These are phyloP conservation scores for Aquilaria agallochum DNA, from an alignment of 441 rosid species.

Conservation along the genomic window DNA sequence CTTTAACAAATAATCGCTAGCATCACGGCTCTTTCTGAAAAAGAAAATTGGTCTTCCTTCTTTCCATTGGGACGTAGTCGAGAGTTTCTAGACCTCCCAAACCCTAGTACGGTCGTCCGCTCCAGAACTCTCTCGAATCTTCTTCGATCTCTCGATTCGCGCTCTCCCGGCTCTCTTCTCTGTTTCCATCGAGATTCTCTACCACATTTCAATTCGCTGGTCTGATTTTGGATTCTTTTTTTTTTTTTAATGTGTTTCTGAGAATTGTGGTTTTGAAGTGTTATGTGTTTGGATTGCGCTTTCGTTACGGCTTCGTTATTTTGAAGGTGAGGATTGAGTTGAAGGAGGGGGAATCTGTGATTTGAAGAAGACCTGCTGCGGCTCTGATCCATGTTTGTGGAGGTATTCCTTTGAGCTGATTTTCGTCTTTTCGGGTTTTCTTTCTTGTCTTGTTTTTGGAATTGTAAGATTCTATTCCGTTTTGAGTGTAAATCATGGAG, in stretches of 20 bases:
- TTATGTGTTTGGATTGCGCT: not conserved
- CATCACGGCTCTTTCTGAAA: too few relatives aligned
- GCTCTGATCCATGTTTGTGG: not conserved
- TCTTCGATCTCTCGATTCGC: constrained; percentile 11
- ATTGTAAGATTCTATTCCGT: too few relatives aligned
- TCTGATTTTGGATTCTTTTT: not conserved
- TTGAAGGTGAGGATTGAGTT: constrained; percentile 4
- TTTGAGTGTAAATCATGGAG: not conserved
- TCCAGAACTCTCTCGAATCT: constrained; percentile 10
- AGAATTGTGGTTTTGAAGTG: not conserved
- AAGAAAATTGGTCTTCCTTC: not conserved
- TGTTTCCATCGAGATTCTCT: not conserved
- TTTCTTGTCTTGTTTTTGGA: not conserved
- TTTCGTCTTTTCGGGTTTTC: not conserved
- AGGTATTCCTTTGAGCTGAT: constrained; percentile 3
- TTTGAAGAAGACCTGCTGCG: constrained; percentile 6
- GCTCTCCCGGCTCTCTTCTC: not conserved
- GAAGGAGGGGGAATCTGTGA: constrained; percentile 13
- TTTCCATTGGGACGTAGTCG: too few relatives aligned
- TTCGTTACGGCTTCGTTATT: not conserved
- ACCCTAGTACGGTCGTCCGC: not conserved
- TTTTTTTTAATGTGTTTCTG: not conserved
- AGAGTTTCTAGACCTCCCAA: not conserved
- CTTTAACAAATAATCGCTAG: too few relatives aligned
- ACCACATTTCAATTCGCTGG: constrained; percentile 1